These are phyloP conservation scores for Candida khao-thaluensis DNA, from an alignment of 805 yeast species.

Conservation along the genomic window DNA sequence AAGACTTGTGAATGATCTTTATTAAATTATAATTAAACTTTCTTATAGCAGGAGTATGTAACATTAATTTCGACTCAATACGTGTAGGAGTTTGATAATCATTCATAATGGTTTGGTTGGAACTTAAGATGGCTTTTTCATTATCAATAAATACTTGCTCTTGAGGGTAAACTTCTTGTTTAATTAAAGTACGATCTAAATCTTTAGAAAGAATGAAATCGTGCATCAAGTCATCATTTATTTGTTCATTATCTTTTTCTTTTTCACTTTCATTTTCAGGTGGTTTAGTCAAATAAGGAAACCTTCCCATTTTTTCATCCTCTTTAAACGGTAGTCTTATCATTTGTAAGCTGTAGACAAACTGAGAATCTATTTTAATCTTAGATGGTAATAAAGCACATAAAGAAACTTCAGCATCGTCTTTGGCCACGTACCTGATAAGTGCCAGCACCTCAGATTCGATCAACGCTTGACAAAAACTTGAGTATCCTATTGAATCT, in stretches of 20 bases:
- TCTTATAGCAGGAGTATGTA: constrained; percentile 31
- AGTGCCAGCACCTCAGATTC: constrained; percentile 50
- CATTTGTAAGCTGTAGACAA: constrained; percentile 45
- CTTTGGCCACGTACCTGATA: constrained; percentile 60
- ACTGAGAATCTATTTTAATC: constrained; percentile 7
- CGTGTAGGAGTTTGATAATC: background rate
- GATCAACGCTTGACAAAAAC: constrained; percentile 51
- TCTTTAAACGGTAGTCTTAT: constrained; percentile 69
- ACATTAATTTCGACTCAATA: constrained; percentile 18
- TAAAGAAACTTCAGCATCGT: constrained; percentile 45
- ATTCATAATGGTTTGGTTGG: constrained; percentile 11
- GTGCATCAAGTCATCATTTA: constrained; percentile 14
- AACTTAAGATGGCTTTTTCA: constrained; percentile 15
- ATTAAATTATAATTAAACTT: constrained; percentile 26
- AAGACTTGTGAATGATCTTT: constrained; percentile 23
- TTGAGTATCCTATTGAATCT: constrained; percentile 28
- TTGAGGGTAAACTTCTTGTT: constrained; percentile 1
- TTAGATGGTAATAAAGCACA: constrained; percentile 54
- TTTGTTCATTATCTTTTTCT: constrained; percentile 3
- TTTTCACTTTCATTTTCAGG: constrained; percentile 10
- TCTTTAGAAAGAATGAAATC: constrained; percentile 19
- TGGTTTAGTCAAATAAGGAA: constrained; percentile 29
- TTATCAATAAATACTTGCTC: constrained; percentile 14
- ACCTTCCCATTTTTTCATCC: constrained; percentile 64
- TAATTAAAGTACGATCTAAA: constrained; percentile 17